Percentiles rank a stretch among this genome's conserved stretches.
Evolutionary conservation across 805 yeast genomes (phyloP).

Genomic region (Debaryomyces hansenii): DNA sequence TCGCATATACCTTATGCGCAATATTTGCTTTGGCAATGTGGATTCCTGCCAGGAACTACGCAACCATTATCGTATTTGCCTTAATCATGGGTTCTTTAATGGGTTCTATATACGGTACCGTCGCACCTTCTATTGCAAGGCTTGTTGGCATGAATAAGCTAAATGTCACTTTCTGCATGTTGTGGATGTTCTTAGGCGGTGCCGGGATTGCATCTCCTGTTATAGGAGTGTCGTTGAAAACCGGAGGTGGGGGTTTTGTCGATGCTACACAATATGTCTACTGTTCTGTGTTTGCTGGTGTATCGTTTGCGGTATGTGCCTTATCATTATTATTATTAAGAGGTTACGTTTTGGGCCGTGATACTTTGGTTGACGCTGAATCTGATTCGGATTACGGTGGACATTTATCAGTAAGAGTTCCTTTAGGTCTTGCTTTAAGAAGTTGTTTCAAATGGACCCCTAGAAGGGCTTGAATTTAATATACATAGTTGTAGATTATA

Average conservation of each 20-base stretch:
- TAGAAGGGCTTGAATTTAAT: constrained; percentile 2
- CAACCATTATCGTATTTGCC: constrained; percentile 54
- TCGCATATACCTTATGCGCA: constrained; percentile 24
- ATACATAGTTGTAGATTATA: background rate
- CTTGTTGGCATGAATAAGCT: constrained; percentile 55
- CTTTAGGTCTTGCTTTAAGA: constrained; percentile 4
- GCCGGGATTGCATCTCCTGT: constrained; percentile 60
- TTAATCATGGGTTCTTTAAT: constrained; percentile 54
- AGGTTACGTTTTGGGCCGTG: constrained; percentile 57
- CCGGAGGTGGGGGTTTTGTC: constrained; percentile 18
- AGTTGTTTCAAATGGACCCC: constrained; percentile 7
- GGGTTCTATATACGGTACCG: constrained; percentile 62
- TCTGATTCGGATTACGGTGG: constrained; percentile 15
- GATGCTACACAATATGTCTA: constrained; percentile 50
- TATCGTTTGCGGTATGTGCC: constrained; percentile 50
- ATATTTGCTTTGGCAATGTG: constrained; percentile 37
- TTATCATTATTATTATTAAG: constrained; percentile 44
- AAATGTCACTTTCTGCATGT: constrained; percentile 49
- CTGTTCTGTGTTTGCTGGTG: constrained; percentile 61
- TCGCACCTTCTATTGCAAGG: constrained; percentile 51
- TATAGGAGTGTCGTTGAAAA: constrained; percentile 54
- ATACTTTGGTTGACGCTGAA: constrained; percentile 16
- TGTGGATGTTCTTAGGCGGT: constrained; percentile 53
- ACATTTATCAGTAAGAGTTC: constrained; percentile 9
- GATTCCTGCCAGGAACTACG: constrained; percentile 54